Evolutionary conservation across 148 eudicot species (phyloP).

Genomic region (Rhododendron molle): DNA sequence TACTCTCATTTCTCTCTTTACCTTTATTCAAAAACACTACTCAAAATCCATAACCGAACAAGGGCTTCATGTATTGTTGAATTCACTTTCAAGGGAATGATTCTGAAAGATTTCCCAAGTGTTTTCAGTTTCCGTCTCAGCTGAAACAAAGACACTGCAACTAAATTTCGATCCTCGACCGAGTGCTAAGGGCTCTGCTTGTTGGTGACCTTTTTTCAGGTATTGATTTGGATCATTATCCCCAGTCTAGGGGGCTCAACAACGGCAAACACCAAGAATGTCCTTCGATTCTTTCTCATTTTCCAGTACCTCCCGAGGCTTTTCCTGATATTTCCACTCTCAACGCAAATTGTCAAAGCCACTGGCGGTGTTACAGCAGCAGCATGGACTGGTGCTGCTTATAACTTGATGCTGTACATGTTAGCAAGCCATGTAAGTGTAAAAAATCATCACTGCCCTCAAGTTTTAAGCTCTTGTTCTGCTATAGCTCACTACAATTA

Average conservation of each 20-base stretch:
- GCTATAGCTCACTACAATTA: background rate
- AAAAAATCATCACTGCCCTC: background rate
- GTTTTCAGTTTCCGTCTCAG: background rate
- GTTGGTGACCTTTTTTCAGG: conserved; percentile 25
- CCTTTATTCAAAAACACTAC: no score
- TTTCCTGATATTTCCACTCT: conserved; percentile 47
- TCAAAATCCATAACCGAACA: no score
- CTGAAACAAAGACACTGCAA: background rate
- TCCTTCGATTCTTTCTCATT: conserved; percentile 47
- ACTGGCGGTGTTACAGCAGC: conserved; percentile 61
- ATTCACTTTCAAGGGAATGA: background rate
- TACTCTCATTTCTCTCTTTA: no score
- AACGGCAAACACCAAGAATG: conserved; percentile 60
- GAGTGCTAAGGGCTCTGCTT: background rate
- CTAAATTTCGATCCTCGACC: background rate
- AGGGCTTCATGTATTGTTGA: background rate
- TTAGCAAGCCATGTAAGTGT: conserved; percentile 66
- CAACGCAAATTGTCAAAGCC: conserved; percentile 49
- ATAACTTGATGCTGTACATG: conserved; percentile 60
- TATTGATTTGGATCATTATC: conserved; percentile 63
- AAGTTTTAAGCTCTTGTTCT: background rate
- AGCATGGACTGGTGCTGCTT: conserved; percentile 78
- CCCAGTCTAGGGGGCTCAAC: conserved; percentile 59
- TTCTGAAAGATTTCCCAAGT: background rate
- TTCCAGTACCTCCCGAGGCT: conserved; percentile 55